A percentile compares a stretch with the other conserved stretches of the same genome.
Conservation (phyloP, 2,329 filamentous ascomycete genomes). For the Zymoseptoria pseudotritici region DNA sequence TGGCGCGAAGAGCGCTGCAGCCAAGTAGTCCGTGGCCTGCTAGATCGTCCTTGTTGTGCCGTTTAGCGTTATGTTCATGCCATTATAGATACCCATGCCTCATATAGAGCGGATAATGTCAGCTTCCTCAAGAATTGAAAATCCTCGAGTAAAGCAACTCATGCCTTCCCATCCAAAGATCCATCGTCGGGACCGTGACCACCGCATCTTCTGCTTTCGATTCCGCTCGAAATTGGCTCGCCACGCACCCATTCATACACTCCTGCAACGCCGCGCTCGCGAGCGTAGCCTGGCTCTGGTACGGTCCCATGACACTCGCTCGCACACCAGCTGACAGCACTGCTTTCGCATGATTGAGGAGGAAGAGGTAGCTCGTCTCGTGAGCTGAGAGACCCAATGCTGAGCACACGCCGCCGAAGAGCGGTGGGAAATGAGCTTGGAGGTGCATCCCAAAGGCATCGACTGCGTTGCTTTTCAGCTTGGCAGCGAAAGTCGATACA, state of each 20-base stretch:
- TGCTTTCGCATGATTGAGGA: slow-evolving; percentile 70
- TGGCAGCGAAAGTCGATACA: slow-evolving; percentile 16
- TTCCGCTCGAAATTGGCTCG: slow-evolving; percentile 34
- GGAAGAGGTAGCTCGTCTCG: slow-evolving; percentile 66
- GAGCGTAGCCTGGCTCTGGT: slow-evolving; percentile 67
- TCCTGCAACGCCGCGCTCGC: slow-evolving; percentile 53
- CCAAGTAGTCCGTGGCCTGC: not conserved
- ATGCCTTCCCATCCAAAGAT: slow-evolving; percentile 76
- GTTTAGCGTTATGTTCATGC: not conserved
- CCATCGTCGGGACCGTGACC: slow-evolving; percentile 68
- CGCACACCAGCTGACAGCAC: slow-evolving; percentile 69
- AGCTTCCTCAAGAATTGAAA: slow-evolving; percentile 62
- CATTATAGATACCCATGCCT: not conserved
- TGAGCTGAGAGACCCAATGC: slow-evolving; percentile 53
- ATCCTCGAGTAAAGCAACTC: slow-evolving; percentile 79
- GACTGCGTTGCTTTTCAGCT: slow-evolving; percentile 14
- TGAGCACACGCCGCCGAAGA: slow-evolving; percentile 60
- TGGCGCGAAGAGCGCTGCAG: not conserved
- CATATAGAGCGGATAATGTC: not conserved
- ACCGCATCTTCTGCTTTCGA: slow-evolving; percentile 54
- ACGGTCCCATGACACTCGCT: slow-evolving; percentile 71
- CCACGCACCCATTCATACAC: slow-evolving; percentile 52
- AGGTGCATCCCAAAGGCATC: slow-evolving; percentile 16
- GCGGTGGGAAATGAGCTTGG: slow-evolving; percentile 60
- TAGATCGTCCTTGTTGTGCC: not conserved